Evolutionary conservation across 768 basidiomycete genomes (phyloP), one percentile per base, ranked within the genome.

Genomic region (Naganishia antarctica): DNA sequence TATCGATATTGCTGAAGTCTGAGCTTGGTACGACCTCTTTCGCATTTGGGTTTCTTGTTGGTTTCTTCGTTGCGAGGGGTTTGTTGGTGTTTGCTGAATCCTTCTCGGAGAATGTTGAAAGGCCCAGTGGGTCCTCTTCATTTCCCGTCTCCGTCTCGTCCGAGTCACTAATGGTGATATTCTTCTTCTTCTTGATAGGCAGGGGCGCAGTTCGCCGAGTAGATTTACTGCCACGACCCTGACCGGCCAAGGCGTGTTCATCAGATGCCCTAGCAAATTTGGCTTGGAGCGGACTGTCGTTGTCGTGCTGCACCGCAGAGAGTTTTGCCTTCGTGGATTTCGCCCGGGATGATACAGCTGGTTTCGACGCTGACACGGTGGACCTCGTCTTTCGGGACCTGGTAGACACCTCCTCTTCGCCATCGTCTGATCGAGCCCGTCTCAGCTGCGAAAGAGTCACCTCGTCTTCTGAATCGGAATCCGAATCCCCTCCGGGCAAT

Each of bases 1-100:
- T 53, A 40, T 59, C 57, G 37, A 64, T 45, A 21, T 64, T 53
- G 29, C 63, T 64, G 44, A 64, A 64, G 28, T 59, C 53, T 16
- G 63, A 58, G 15, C 40, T 57, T 1, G 53, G 53, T 16, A 57
- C 18, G 13, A n/a, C 37, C 18, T 57, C 34, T 25, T 57, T 37
- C 5, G 53, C 21, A 12, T 23, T 40, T 15, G 37, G 1, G 4
- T 40, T 57, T n/a, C 37, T 57, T 21, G 53, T 21, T 23, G 53
- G 13, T 1, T 40, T 18, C 37, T 41, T 57, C 32, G 37, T 18
- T 3, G 53, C 11, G 11, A 6, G 53, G 23, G 9, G 53, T 57
- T 23, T 23, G 21, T 18, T 13, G 2, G 32, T 12, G 15, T 9
- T 57, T 4, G 18, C 23, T 3, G 53, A 37, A 57, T 9, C 21